Base-by-base conservation (phyloP, 2,329 filamentous ascomycete genomes). In the Rachicladosporium sp. region DNA sequence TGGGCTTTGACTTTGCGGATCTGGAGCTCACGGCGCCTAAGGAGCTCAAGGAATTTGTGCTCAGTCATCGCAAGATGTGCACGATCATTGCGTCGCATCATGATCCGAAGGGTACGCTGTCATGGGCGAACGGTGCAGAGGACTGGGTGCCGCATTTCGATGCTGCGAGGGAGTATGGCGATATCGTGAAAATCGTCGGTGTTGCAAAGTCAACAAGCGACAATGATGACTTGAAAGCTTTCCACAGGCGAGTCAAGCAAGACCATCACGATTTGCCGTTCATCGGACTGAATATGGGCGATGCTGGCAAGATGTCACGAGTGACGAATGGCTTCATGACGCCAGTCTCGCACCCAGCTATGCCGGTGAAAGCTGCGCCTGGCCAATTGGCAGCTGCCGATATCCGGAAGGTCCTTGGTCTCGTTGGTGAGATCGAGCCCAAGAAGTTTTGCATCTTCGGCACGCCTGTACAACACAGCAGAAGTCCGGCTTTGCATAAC, bases 211-310 rank as follows among this genome's bases (percentile, higher is more conserved):
- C 62, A 11, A 68, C 89, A 33, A 77, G 87, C 44, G 88, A 96
- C 63, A 98, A 98, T 59, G 91, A 84, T 55, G 77, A 82, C 31
- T 72, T 96, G 23, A 76, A 78, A 31, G 75, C 74, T 35, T 98
- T 98, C 73, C 88, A 84, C 65, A 65, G 71, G 13, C 80, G 74
- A 66, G 86, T 88, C 63, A 68, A 76, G 29, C 67, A 71, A 15
- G 74, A 82, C 1, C 82, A 93, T 55, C 71, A 81, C 38, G 48
- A 51, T 3, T 77, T 78, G n/a, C 89, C 88, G 1, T 66, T 98
- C 40, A 95, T 98, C 50, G 86, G 83, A 1, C 82, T 98, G 57
- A 98, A 98, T 63, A 96, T 98, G 89, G 88, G 89, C 23, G 69
- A 76, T 35, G 68, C 75, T 19, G 91, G 91, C 35, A 91, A 94